Evolutionary conservation across 2,329 filamentous ascomycete genomes (phyloP).

Genomic region (Fonsecaea monophora): DNA sequence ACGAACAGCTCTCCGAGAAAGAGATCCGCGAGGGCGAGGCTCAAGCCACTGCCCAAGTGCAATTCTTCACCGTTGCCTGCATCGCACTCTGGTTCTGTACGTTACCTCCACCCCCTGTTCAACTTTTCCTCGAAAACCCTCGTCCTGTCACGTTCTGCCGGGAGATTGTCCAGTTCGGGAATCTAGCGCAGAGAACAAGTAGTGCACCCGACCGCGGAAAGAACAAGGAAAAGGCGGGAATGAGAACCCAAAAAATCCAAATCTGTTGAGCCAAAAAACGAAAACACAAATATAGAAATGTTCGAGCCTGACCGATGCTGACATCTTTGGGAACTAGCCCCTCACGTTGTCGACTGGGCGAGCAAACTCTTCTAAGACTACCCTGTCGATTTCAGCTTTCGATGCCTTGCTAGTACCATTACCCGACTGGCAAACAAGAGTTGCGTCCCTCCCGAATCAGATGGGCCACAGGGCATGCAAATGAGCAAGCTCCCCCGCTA

Average conservation of each 20-base stretch:
- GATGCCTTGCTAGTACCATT: neutral
- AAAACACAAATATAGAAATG: neutral
- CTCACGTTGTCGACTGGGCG: conserved; percentile 58
- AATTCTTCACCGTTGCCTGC: conserved; percentile 61
- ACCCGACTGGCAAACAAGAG: neutral
- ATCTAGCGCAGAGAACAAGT: neutral
- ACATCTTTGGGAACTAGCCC: conserved; percentile 45
- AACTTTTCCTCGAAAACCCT: conserved; percentile 8
- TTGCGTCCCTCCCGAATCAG: neutral
- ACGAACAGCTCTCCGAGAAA: conserved; percentile 55
- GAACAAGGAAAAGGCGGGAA: neutral
- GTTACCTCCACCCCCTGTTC: conserved; percentile 40
- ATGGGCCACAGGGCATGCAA: neutral
- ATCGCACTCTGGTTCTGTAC: conserved; percentile 68
- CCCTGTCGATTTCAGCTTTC: neutral
- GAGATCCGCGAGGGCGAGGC: conserved; percentile 60
- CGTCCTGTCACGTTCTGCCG: neutral
- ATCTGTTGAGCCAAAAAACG: conserved; percentile 2
- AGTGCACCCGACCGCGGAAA: too few species aligned
- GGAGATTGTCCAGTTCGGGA: neutral
- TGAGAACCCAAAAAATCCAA: neutral
- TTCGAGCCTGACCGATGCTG: neutral
- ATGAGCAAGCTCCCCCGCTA: neutral
- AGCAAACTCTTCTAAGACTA: conserved; percentile 54
- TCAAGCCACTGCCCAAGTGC: conserved; percentile 61